Evolutionary conservation across 176 grass and related monocot genomes (phyloP).

Genomic region (Cenchrus purpureus): DNA sequence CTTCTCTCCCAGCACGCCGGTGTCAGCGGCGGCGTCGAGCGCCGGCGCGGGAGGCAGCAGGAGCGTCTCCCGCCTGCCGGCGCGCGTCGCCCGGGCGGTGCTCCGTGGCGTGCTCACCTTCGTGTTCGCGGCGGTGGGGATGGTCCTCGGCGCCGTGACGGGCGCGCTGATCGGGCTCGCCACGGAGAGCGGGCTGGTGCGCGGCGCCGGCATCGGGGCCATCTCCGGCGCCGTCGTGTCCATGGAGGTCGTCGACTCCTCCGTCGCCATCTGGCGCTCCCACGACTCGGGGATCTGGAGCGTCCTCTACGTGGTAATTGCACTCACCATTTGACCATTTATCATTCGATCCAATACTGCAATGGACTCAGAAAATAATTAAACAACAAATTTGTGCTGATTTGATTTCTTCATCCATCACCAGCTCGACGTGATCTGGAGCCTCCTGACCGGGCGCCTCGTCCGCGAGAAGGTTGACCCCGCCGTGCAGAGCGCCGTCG

Average conservation of each 20-base stretch:
- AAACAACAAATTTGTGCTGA: too few relatives aligned
- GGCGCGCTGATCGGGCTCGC: slow-evolving; percentile 83
- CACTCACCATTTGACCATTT: not conserved
- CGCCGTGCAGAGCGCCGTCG: slow-evolving; percentile 83
- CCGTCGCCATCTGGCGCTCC: slow-evolving; percentile 67
- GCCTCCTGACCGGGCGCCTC: slow-evolving; percentile 75
- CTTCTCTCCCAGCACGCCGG: not conserved
- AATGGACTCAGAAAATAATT: too few relatives aligned
- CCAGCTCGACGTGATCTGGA: slow-evolving; percentile 78
- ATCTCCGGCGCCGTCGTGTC: slow-evolving; percentile 80
- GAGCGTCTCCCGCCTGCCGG: slow-evolving; percentile 12
- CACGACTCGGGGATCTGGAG: slow-evolving; percentile 67
- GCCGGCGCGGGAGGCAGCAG: not conserved
- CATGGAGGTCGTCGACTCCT: slow-evolving; percentile 82
- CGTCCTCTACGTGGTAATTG: slow-evolving; percentile 60
- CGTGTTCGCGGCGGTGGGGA: slow-evolving; percentile 75
- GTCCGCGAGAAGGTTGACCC: slow-evolving; percentile 91
- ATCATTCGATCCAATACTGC: not conserved
- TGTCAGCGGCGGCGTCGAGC: too few relatives aligned
- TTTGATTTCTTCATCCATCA: too few relatives aligned
- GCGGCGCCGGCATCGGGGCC: slow-evolving; percentile 70
- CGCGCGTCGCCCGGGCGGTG: slow-evolving; percentile 56
- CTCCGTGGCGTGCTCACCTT: slow-evolving; percentile 60
- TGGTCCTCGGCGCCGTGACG: slow-evolving; percentile 64
- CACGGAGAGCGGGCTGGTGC: slow-evolving; percentile 78